These are phyloP conservation scores for Colletotrichum tamarilloi DNA, from an alignment of 2,329 filamentous ascomycete genomes.

Conservation along the genomic window DNA sequence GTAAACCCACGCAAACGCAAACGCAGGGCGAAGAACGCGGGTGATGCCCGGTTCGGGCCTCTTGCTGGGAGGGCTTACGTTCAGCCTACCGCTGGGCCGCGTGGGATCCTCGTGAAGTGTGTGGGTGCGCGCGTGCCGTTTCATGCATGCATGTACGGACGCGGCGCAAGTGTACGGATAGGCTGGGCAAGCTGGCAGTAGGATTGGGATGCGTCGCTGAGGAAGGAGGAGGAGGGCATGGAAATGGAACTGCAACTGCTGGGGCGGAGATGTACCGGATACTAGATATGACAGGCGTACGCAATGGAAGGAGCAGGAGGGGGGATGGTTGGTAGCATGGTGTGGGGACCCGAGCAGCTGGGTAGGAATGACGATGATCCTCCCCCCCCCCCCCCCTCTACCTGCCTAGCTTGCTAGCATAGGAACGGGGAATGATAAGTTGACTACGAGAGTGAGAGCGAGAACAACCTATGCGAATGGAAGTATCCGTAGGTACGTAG, in stretches of 20 bases:
- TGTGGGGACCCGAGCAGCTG: background rate
- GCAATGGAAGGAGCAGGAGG: background rate
- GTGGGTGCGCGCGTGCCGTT: background rate
- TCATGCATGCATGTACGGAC: background rate
- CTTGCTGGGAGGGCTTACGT: background rate
- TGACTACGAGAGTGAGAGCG: too few species aligned
- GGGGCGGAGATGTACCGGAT: background rate
- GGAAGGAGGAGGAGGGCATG: too few species aligned
- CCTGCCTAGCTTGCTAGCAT: too few species aligned
- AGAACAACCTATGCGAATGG: too few species aligned
- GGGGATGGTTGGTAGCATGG: background rate
- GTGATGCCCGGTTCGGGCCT: conserved; percentile 4
- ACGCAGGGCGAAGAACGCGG: background rate
- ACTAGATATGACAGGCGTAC: background rate
- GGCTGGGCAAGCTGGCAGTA: too few species aligned
- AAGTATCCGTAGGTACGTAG: too few species aligned
- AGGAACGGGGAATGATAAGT: too few species aligned
- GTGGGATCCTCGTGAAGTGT: background rate
- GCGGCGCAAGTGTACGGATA: background rate
- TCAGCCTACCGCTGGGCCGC: background rate
- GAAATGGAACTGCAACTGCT: background rate
- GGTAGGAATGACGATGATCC: conserved; percentile 2
- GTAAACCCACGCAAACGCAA: too few species aligned
- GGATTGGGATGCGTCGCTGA: too few species aligned
- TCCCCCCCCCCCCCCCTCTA: too few species aligned